phyloP scores from a whole-genome alignment of 1,284 basidiomycete genomes.

The Caloboletus firmus region DNA sequence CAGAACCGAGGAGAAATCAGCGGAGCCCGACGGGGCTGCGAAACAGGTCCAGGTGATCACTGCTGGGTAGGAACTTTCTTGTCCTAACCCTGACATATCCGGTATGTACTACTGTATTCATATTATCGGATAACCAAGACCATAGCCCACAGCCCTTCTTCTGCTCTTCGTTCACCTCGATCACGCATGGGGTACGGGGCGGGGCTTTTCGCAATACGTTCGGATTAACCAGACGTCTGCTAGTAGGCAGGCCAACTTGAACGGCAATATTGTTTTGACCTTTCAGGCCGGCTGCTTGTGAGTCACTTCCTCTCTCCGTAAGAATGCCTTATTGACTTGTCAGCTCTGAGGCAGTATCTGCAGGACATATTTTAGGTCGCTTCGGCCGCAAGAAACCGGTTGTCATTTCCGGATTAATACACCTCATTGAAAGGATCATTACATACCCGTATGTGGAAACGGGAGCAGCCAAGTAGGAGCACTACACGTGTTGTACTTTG shows the following conservation, averaged over 20 bases:
- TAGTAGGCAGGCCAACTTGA: slow-evolving; percentile 39
- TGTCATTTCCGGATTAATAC: slow-evolving; percentile 52
- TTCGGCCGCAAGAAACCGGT: slow-evolving; percentile 51
- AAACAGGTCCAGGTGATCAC: background rate
- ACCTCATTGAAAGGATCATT: slow-evolving; percentile 55
- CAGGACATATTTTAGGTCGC: slow-evolving; percentile 41
- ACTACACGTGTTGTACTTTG: slow-evolving; percentile 47
- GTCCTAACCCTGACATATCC: background rate
- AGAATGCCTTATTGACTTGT: background rate
- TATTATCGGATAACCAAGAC: background rate
- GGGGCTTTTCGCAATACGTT: slow-evolving; percentile 45
- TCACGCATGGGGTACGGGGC: slow-evolving; percentile 28
- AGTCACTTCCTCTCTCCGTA: slow-evolving; percentile 26
- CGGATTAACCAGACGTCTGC: slow-evolving; percentile 41
- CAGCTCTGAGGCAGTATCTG: slow-evolving; percentile 49
- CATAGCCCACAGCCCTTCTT: background rate
- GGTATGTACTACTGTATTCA: background rate
- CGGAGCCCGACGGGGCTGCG: background rate
- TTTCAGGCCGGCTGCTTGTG: slow-evolving; percentile 61
- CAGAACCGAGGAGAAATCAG: background rate
- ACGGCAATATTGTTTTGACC: slow-evolving; percentile 58
- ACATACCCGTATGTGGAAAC: slow-evolving; percentile 48
- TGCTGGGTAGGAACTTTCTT: background rate
- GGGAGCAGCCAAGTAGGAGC: slow-evolving; percentile 41
- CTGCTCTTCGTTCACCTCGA: background rate